A percentile compares a stretch with the other conserved stretches of the same genome.
phyloP scores from a whole-genome alignment of 75 land plant species.

The Pinus albicaulis region DNA sequence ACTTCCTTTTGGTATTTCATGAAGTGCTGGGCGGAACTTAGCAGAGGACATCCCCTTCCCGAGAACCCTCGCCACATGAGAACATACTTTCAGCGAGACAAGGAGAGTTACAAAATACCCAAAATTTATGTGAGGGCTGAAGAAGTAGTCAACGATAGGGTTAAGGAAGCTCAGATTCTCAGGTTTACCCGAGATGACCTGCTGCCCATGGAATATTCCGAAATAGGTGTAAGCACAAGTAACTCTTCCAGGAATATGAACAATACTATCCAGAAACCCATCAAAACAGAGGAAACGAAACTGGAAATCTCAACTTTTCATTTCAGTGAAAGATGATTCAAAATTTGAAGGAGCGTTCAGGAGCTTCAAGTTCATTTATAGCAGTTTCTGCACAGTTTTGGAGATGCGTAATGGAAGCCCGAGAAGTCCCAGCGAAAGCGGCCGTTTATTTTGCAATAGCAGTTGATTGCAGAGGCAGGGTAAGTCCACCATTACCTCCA shows the following conservation, averaged over 20 bases:
- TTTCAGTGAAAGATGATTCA: background rate
- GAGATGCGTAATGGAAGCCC: conserved; percentile 26
- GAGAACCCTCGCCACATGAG: background rate
- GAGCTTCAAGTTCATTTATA: conserved; percentile 17
- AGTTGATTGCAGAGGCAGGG: conserved; percentile 21
- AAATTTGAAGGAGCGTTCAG: background rate
- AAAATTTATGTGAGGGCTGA: background rate
- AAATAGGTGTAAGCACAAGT: background rate
- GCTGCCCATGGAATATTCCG: background rate
- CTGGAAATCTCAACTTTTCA: background rate
- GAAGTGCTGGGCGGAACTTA: conserved; percentile 45
- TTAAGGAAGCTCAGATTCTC: background rate
- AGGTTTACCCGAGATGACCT: background rate
- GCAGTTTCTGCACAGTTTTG: conserved; percentile 32
- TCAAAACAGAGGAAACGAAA: conserved; percentile 7
- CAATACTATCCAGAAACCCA: background rate
- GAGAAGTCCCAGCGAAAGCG: background rate
- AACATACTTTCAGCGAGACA: background rate
- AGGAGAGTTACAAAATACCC: background rate
- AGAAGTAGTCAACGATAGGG: background rate
- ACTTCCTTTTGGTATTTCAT: conserved; percentile 32
- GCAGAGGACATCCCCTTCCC: background rate
- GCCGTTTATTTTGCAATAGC: conserved; percentile 5
- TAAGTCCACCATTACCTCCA: conserved; percentile 27
- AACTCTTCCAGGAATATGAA: background rate